phyloP scores from a whole-genome alignment of 2,329 filamentous ascomycete species.

The Sporothrix brasiliensis region DNA sequence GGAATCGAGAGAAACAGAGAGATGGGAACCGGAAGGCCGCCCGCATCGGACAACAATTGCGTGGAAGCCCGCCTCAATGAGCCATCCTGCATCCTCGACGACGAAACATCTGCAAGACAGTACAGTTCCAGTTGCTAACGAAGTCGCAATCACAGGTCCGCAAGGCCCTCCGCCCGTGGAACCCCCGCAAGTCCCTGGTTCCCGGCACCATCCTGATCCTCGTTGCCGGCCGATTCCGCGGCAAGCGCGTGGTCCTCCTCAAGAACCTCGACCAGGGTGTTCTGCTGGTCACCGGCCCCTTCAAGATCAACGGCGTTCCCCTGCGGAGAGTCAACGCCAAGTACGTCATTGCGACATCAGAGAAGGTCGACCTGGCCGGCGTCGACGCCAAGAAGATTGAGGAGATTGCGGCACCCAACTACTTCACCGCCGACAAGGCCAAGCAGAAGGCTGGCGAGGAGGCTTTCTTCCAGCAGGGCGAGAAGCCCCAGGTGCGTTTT shows the following conservation, averaged over 20 bases:
- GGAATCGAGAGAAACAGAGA: background rate
- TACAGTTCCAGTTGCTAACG: background rate
- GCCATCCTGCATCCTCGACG: background rate
- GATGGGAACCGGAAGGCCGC: background rate
- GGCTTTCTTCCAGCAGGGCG: conserved; percentile 98
- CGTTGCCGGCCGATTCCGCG: conserved; percentile 98
- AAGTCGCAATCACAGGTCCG: conserved; percentile 69
- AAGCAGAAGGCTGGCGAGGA: conserved; percentile 97
- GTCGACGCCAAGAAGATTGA: conserved; percentile 90
- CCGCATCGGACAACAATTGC: background rate
- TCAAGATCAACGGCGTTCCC: conserved; percentile 99
- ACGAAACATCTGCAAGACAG: background rate
- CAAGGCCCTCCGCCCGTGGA: conserved; percentile 87
- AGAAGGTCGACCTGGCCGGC: conserved; percentile 80
- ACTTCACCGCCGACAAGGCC: conserved; percentile 95
- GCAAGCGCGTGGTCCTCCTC: conserved; percentile 99
- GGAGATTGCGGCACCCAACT: conserved; percentile 74
- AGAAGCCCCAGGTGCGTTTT: conserved; percentile 86
- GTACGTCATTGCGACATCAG: conserved; percentile 90
- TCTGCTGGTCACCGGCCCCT: conserved; percentile 97
- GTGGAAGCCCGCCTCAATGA: background rate
- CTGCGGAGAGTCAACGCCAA: conserved; percentile 91
- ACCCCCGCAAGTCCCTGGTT: conserved; percentile 84
- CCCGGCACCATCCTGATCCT: conserved; percentile 98
- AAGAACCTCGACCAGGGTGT: conserved; percentile 97